Conservation (phyloP, 257 asterid species). For the Rauvolfia tetraphylla region DNA sequence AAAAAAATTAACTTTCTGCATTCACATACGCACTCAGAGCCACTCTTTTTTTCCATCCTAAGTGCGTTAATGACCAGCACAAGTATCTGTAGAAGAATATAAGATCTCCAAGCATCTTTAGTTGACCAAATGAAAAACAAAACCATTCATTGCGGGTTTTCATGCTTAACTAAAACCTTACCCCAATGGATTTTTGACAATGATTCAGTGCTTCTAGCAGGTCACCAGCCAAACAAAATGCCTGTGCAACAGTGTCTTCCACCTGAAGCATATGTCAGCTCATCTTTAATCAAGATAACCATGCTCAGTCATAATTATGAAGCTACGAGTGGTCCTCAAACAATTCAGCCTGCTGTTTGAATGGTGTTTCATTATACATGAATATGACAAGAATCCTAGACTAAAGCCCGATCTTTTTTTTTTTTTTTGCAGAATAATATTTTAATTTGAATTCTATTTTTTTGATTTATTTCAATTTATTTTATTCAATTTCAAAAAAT, state of each 20-base stretch:
- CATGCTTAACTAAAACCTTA: slow-evolving; percentile 19
- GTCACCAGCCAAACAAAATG: slow-evolving; percentile 66
- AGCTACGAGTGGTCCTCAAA: background rate
- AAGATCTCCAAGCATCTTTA: background rate
- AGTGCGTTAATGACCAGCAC: background rate
- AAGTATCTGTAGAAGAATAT: background rate
- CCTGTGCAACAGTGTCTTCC: slow-evolving; percentile 77
- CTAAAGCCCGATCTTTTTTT: background rate
- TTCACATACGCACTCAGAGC: too few species aligned
- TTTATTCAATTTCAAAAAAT: too few species aligned
- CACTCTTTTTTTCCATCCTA: background rate
- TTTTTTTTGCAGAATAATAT: too few species aligned
- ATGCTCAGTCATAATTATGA: background rate
- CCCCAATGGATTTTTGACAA: slow-evolving; percentile 74
- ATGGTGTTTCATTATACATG: background rate
- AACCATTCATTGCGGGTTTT: background rate
- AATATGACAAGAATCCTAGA: background rate
- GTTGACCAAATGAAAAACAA: background rate
- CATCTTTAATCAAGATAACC: background rate
- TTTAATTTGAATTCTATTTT: too few species aligned
- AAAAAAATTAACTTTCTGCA: background rate
- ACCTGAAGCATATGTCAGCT: slow-evolving; percentile 38
- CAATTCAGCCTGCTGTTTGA: slow-evolving; percentile 4
- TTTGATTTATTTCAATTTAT: too few species aligned
- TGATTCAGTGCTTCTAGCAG: slow-evolving; percentile 61